Conservation (phyloP, 1,284 basidiomycete species). For the Phellopilus nigrolimitatus region DNA sequence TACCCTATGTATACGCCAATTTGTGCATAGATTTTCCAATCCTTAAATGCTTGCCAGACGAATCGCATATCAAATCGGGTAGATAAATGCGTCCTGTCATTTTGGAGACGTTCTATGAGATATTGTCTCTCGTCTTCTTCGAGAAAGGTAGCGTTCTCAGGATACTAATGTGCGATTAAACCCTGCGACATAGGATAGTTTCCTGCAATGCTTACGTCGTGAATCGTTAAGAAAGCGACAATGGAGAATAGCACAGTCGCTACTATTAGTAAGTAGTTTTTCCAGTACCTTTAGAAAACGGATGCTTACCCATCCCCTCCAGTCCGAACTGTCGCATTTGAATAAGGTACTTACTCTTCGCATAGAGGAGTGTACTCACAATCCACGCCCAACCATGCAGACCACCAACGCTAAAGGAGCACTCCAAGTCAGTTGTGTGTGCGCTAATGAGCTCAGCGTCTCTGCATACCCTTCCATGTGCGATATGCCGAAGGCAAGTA, state of each 20-base stretch:
- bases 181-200: no score
- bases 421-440: neutral
- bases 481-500: conserved; percentile 30
- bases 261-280: neutral
- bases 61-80: conserved; percentile 34
- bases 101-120: conserved; percentile 28
- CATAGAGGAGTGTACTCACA: conserved; percentile 30
- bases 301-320: neutral
- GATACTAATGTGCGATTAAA: conserved; percentile 28
- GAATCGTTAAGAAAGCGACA: conserved; percentile 38
- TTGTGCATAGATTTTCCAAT: conserved; percentile 43
- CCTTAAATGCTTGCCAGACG: conserved; percentile 37
- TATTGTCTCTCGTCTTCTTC: conserved; percentile 32
- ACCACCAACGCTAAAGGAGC: conserved; percentile 32
- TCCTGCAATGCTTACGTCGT: conserved; percentile 43
- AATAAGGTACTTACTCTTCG: neutral
- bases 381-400: conserved; percentile 45
- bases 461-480: conserved; percentile 33
- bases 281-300: neutral
- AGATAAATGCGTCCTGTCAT: conserved; percentile 29
- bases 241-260: conserved; percentile 36
- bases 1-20: conserved; percentile 41
- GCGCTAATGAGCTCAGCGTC: neutral
- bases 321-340: conserved; percentile 2
- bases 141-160: conserved; percentile 40